These are phyloP conservation scores for Crotalaria pallida DNA, from an alignment of 306 rosid genomes.

Conservation along the genomic window DNA sequence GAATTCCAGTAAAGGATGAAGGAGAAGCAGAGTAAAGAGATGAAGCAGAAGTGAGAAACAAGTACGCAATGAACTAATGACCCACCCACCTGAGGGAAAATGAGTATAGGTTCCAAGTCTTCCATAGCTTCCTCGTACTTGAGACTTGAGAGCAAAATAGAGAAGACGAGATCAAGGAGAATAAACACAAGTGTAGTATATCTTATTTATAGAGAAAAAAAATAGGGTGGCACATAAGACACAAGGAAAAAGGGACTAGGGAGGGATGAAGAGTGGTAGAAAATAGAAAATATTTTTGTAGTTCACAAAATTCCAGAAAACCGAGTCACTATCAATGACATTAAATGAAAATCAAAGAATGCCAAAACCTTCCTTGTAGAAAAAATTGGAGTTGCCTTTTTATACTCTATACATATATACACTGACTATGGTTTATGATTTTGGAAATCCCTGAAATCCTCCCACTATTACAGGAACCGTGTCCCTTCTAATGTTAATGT, in stretches of 20 bases:
- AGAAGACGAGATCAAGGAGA: conserved; percentile 16
- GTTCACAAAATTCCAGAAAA: conserved; percentile 24
- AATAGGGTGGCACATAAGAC: conserved; percentile 25
- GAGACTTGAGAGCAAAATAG: not conserved
- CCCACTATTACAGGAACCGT: conserved; percentile 38
- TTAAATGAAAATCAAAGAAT: conserved; percentile 21
- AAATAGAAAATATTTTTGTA: too few species aligned
- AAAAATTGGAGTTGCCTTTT: conserved; percentile 20
- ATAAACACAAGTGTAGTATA: not conserved
- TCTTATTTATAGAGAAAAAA: conserved; percentile 44
- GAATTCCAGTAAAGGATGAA: not conserved
- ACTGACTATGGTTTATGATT: conserved; percentile 1
- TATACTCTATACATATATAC: too few species aligned
- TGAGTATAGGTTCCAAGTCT: conserved; percentile 40
- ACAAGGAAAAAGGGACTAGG: conserved; percentile 7
- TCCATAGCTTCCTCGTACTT: conserved; percentile 51
- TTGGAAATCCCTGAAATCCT: conserved; percentile 17
- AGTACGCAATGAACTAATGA: not conserved
- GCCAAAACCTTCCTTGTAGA: conserved; percentile 24
- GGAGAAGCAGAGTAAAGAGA: not conserved
- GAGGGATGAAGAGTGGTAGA: conserved; percentile 3
- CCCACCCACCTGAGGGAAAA: conserved; percentile 57
- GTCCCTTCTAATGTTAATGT: not conserved
- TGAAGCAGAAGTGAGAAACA: not conserved
- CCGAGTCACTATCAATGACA: conserved; percentile 11